phyloP scores from a whole-genome alignment of 2,329 filamentous ascomycete genomes.

The Diplodia seriata region DNA sequence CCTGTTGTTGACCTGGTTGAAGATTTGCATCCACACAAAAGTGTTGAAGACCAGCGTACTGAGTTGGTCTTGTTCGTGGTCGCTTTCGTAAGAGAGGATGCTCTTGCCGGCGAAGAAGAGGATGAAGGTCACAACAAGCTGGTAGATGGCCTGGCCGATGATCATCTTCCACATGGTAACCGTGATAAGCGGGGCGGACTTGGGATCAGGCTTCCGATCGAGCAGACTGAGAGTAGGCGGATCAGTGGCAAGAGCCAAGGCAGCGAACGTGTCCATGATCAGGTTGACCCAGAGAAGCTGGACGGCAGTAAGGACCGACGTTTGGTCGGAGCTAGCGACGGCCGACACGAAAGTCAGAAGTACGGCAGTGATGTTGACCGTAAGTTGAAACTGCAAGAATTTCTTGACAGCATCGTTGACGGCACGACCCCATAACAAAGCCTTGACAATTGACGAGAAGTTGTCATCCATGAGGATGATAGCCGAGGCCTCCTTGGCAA shows the following conservation, averaged over 20 bases:
- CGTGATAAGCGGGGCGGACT: constrained; percentile 78
- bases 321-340: constrained; percentile 73
- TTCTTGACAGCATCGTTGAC: constrained; percentile 60
- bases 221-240: constrained; percentile 81
- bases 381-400: constrained; percentile 80
- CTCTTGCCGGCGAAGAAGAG: constrained; percentile 71
- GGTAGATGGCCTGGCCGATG: constrained; percentile 80
- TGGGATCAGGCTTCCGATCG: constrained; percentile 83
- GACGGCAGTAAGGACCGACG: constrained; percentile 82
- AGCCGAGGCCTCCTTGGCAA: constrained; percentile 51
- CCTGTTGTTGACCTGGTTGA: constrained; percentile 97
- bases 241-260: constrained; percentile 87
- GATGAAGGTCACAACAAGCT: constrained; percentile 72
- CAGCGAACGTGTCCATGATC: constrained; percentile 85
- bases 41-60: constrained; percentile 93
- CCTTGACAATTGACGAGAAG: constrained; percentile 52
- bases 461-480: constrained; percentile 53
- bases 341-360: constrained; percentile 80
- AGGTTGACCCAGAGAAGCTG: constrained; percentile 96
- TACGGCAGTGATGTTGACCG: constrained; percentile 82
- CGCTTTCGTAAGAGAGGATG: constrained; percentile 65
- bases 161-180: constrained; percentile 78
- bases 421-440: constrained; percentile 50
- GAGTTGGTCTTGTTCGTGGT: constrained; percentile 58
- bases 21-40: constrained; percentile 99